phyloP scores from a whole-genome alignment of 345 rosid genomes.

The Acer campestre region DNA sequence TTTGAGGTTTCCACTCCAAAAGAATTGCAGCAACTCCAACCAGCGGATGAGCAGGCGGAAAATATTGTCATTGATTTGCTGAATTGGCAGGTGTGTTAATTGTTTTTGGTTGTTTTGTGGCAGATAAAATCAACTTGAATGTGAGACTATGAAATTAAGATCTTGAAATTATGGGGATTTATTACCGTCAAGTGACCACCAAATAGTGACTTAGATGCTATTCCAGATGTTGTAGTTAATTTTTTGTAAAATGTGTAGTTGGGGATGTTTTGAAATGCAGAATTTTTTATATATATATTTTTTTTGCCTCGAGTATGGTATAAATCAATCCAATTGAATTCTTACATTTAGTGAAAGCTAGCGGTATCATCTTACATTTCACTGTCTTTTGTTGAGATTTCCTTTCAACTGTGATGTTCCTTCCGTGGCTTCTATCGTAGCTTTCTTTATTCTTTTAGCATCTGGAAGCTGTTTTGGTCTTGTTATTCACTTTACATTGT shows the following conservation, averaged over 20 bases:
- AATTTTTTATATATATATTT: no score
- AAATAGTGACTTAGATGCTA: background rate
- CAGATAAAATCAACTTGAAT: background rate
- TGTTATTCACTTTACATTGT: no score
- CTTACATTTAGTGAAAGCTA: background rate
- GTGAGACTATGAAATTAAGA: background rate
- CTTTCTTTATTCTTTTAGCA: background rate
- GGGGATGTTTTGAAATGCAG: no score
- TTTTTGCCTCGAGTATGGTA: no score
- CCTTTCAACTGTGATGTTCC: background rate
- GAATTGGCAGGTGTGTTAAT: conserved; percentile 74
- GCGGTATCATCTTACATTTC: background rate
- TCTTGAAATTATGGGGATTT: background rate
- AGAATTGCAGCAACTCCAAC: conserved; percentile 58
- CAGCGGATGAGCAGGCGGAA: conserved; percentile 42
- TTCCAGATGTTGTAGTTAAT: background rate
- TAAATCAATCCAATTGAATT: no score
- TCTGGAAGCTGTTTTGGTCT: background rate
- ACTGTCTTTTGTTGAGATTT: background rate
- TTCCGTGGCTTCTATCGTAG: background rate
- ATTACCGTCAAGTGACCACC: background rate
- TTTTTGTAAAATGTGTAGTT: no score
- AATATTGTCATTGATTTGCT: conserved; percentile 60
- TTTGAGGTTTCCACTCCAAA: conserved; percentile 60
- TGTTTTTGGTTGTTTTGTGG: background rate